Base-by-base conservation (phyloP, 208 protist species). In the Wallacemonas sp. region DNA sequence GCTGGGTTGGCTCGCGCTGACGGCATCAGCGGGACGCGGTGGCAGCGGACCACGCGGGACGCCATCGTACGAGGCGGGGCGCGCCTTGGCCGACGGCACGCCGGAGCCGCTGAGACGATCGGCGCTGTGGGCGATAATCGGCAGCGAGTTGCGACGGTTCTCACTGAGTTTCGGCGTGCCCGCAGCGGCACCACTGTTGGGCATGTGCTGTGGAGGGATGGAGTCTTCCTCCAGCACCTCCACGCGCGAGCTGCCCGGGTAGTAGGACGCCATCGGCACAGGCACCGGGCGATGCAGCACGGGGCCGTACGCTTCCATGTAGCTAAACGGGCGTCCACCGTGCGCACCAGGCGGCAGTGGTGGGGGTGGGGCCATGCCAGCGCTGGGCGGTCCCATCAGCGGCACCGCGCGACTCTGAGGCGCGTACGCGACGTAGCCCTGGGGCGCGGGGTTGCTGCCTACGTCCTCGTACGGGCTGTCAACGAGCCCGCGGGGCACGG, bases 401-500 rank as follows among this genome's bases (percentile, higher is more conserved):
- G 52, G 52, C 30, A 58, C 52, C 11, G 32, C 30, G 8, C 52
- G 52, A 4, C 5, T 21, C 16, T 33, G 16, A 5, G 52, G 30
- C 17, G n/a, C 32, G 32, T 39, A 21, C 1, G 3, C 30, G n/a
- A 58, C 29, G 21, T 58, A 58, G 52, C 12, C 52, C 19, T 58
- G 52, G 3, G 52, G 30, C 24, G 29, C 6, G 16, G 26, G 4
- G 46, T 30, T 36, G 19, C 41, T 34, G 26, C 47, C 14, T n/a
- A 54, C 62, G 12, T 65, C 24, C 55, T 49, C 62, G 41, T 72
- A 65, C 36, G 41, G 29, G 52, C 55, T 39, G 57, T 34, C 47
- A 36, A n/a, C 56, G 58, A 26, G 47, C 8, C 47, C 47, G 36
- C 38, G 6, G 19, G 6, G 4, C 38, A 4, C 43, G 29, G 41